Evolutionary conservation across 1,139 yeast species (phyloP), one percentile per base, ranked within the genome.

Genomic region (Kodamaea plutei): DNA sequence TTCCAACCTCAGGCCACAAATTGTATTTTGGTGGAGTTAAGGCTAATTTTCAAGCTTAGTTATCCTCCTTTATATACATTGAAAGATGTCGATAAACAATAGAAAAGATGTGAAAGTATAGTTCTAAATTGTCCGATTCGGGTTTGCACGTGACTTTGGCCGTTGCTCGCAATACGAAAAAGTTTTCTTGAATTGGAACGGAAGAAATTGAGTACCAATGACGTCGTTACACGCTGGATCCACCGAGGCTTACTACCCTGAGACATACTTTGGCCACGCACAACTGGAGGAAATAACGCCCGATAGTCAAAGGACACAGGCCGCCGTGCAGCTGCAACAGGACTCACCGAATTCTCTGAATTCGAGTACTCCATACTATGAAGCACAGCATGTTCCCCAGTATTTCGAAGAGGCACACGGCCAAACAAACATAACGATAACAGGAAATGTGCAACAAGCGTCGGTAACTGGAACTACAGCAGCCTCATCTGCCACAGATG

Each of bases 191-290:
- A n/a, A n/a, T n/a, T n/a, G n/a, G n/a, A n/a, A n/a, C n/a, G n/a
- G n/a, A n/a, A n/a, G n/a, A n/a, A n/a, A n/a, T 13, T 16, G 8
- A 3, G 15, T 9, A 12, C 5, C 20, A 12, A 32, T 32, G 35
- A 28, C 35, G 7, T 32, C 35, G n/a, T 25, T 62, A 37, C 67
- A 60, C 30, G 53, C 58, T 15, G 61, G 55, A n/a, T n/a, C n/a
- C 8, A 45, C 46, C 23, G 65, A 56, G 10, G 23, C 45, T n/a
- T 61, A 59, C 38, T 62, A 60, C 44, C 60, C 52, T 22, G 65
- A 59, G 9, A 13, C 61, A 9, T 61, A 51, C 48, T 61, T 53
- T 36, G 47, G 39, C 31, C 35, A 10, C 54, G 6, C 61, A 50
- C 33, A 39, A 41, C 23, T 34, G 42, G 25, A 38, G 13, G 26